phyloP scores from a whole-genome alignment of 176 grass and related monocot genomes.

The Dactylis glomerata region DNA sequence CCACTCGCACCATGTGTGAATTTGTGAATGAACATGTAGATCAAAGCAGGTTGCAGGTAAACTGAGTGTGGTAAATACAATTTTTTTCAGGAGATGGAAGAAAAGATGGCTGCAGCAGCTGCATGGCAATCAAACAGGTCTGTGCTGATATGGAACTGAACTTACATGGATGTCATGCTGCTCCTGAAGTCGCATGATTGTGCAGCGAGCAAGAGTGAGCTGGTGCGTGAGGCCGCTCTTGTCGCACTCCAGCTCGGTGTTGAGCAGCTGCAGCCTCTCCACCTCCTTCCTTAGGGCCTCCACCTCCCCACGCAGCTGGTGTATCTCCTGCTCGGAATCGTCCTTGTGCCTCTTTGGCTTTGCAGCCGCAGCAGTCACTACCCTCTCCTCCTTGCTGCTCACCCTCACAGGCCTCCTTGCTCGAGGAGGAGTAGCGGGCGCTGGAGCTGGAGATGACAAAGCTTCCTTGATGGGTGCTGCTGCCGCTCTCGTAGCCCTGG shows the following conservation, averaged over 20 bases:
- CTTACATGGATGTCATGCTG: neutral
- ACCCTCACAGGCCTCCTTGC: conserved; percentile 20
- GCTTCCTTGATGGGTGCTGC: conserved; percentile 11
- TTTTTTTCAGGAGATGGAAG: neutral
- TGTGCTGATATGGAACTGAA: neutral
- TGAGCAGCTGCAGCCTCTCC: conserved; percentile 50
- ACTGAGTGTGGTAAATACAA: neutral
- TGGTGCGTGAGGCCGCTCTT: conserved; percentile 31
- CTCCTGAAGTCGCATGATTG: conserved; percentile 17
- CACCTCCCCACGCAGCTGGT: conserved; percentile 35
- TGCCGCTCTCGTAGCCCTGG: conserved; percentile 8
- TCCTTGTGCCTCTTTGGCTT: conserved; percentile 22
- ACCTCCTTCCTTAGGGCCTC: conserved; percentile 38
- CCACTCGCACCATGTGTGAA: neutral
- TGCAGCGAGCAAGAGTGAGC: conserved; percentile 25
- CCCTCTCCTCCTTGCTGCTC: conserved; percentile 18
- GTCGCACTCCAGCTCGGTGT: conserved; percentile 37
- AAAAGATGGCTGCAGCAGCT: neutral
- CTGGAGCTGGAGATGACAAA: neutral
- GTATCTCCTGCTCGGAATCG: conserved; percentile 35
- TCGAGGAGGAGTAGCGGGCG: neutral
- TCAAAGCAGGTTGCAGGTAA: neutral
- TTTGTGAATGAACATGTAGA: neutral
- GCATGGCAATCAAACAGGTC: neutral
- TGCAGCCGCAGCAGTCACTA: neutral